Evolutionary conservation across 192 early-diverging fungal genomes (phyloP), one percentile per base, ranked within the genome.

Genomic region (Pilobolus umbonatus): DNA sequence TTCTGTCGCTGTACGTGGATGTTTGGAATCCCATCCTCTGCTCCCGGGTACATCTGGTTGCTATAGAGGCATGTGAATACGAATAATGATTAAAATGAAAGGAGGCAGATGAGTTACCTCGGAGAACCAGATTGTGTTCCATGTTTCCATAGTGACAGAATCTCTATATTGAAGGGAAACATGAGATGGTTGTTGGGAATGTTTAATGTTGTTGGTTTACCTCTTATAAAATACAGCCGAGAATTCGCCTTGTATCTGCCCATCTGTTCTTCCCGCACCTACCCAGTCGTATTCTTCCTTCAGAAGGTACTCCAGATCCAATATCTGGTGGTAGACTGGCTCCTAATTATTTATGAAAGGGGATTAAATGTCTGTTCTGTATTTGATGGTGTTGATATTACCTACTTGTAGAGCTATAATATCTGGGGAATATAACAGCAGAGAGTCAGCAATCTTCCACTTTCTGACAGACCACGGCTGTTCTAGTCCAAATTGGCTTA

Each of bases 201-300:
- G 1, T 26, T 28, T 12, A 26, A 5, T 10, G 17, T 30, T 17
- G 15, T 29, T 58, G 22, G 4, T 56, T n/a, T 49, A 72, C 70
- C 55, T 69, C 21, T 69, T 73, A 49, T 73, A 73, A 65, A 73
- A 73, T 17, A 73, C 64, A 14, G 71, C 67, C 10, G 57, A 22
- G 22, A 56, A 73, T 54, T 73, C 71, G 25, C 71, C 70, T 31
- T 51, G 25, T 19, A 55, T 21, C 26, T 69, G 60, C 0, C 71
- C 71, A 46, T 73, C 71, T 4, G 54, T 46, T 43, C 71, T 46
- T 2, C 71, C 71, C 9, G 48, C 57, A 35, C 71, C 71, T 14
- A 65, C 22, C 71, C 71, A 73, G 1, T 52, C 61, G 34, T 69
- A 73, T 12, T 69, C 58, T 9, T 55, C 43, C 0, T 44, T 32